These are phyloP conservation scores for Cercospora sp. DNA, from an alignment of 2,329 filamentous ascomycete species.

Conservation along the genomic window DNA sequence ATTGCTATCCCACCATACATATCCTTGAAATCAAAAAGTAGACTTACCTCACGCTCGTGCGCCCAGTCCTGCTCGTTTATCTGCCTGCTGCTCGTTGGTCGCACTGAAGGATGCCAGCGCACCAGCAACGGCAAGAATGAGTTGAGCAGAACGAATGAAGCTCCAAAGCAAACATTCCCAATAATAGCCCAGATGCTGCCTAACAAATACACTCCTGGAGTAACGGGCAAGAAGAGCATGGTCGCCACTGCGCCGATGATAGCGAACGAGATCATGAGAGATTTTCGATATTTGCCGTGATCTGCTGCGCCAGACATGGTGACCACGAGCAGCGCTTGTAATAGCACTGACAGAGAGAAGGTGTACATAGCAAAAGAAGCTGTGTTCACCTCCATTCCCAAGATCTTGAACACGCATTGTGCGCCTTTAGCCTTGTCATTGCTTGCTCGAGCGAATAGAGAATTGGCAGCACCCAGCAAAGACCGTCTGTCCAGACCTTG, in stretches of 20 bases:
- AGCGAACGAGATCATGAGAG: constrained; percentile 80
- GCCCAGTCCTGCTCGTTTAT: constrained; percentile 8
- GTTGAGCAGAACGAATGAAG: constrained; percentile 92
- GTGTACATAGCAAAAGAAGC: constrained; percentile 98
- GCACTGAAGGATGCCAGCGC: constrained; percentile 62
- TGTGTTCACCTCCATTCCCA: constrained; percentile 88
- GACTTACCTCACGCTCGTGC: constrained; percentile 23
- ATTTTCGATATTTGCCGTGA: constrained; percentile 85
- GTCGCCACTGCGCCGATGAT: constrained; percentile 77
- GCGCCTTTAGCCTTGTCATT: constrained; percentile 43
- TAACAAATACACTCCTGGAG: constrained; percentile 72
- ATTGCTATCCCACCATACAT: no score
- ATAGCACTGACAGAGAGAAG: constrained; percentile 85
- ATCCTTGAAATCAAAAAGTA: no score
- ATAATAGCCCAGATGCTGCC: constrained; percentile 83
- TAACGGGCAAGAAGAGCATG: constrained; percentile 83
- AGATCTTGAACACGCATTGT: constrained; percentile 79
- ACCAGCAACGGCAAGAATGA: constrained; percentile 92
- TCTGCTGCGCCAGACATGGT: constrained; percentile 96
- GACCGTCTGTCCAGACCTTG: constrained; percentile 17
- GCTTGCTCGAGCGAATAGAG: constrained; percentile 1
- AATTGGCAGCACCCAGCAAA: neutral
- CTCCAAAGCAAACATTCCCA: constrained; percentile 90
- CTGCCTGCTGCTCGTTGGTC: neutral
- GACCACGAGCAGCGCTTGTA: constrained; percentile 88